These are phyloP conservation scores for Trichoderma sp. DNA, from an alignment of 2,329 filamentous ascomycete species.

Conservation along the genomic window DNA sequence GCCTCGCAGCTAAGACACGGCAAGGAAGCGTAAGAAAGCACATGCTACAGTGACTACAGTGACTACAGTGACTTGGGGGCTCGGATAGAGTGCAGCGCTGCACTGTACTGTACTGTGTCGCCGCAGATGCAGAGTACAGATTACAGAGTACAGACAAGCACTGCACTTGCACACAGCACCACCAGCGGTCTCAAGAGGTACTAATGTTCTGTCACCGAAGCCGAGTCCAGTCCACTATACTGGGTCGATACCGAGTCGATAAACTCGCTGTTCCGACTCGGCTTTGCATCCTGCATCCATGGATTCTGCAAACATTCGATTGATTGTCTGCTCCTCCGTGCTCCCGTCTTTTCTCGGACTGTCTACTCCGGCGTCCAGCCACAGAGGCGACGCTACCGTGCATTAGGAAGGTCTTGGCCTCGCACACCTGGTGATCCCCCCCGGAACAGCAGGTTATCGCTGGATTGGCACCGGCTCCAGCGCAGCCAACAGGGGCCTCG, in stretches of 20 bases:
- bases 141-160: too few species aligned
- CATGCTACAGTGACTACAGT: too few species aligned
- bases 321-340: conserved; percentile 3
- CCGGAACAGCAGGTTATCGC: conserved; percentile 8
- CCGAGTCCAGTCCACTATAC: not conserved
- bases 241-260: not conserved
- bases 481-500: not conserved
- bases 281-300: too few species aligned
- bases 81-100: too few species aligned
- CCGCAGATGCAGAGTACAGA: too few species aligned
- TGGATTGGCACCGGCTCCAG: conserved; percentile 10
- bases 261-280: not conserved
- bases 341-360: conserved; percentile 6
- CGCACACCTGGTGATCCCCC: not conserved
- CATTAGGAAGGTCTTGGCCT: conserved; percentile 17
- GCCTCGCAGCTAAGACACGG: conserved; percentile 12
- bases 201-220: not conserved
- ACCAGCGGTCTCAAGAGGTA: too few species aligned
- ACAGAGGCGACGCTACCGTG: not conserved
- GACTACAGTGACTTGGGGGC: too few species aligned
- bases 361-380: conserved; percentile 8
- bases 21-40: not conserved
- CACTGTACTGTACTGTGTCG: not conserved
- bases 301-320: not conserved
- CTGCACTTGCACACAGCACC: too few species aligned